Base-by-base conservation (phyloP, 768 basidiomycete species). In the Sarcomyxa edulis region DNA sequence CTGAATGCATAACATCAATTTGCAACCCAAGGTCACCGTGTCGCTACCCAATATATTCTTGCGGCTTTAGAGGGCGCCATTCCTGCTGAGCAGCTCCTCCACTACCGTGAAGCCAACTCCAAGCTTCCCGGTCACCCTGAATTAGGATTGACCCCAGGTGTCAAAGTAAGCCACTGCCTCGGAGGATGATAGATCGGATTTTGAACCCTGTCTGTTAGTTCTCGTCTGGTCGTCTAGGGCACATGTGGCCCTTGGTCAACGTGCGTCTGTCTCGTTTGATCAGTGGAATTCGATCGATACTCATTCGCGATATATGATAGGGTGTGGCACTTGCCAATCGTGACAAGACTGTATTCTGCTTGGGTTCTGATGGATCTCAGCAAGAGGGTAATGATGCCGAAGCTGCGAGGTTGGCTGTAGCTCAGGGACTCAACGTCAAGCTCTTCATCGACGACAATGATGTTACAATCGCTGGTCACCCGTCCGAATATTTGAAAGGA, bases 341-440 rank as follows among this genome's bases (percentile, higher is more conserved):
- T 22, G 77, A 78, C 50, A 86, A 88, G 63, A 75, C 74, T 32
- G 67, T 90, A 8, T 91, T 91, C 62, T 80, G 81, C 54, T 72
- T 93, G 15, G 90, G 90, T 3, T 92, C 90, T 0, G 90, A 92
- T 54, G 90, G 90, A 7, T 90, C 88, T 4, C 88, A 92, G 55
- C 90, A 93, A 57, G 90, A 92, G 56, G 90, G 90, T 11, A 84
- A 92, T 54, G 88, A 92, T 49, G 89, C 90, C 2, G 90, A 93
- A 55, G 90, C 90, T 11, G 90, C 90, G 10, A 72, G 89, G 12
- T 70, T 93, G 22, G 89, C 90, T 12, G 90, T 90, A 28, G 89
- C 90, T 2, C 81, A 91, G 54, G 60, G 68, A 29, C 67, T 93
- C 49, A 89, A 91, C 55, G 75, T 93, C 59, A 93, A 93, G 61